Base-by-base conservation (phyloP, 805 yeast species). In the Wilhelminamyces savonicus region DNA sequence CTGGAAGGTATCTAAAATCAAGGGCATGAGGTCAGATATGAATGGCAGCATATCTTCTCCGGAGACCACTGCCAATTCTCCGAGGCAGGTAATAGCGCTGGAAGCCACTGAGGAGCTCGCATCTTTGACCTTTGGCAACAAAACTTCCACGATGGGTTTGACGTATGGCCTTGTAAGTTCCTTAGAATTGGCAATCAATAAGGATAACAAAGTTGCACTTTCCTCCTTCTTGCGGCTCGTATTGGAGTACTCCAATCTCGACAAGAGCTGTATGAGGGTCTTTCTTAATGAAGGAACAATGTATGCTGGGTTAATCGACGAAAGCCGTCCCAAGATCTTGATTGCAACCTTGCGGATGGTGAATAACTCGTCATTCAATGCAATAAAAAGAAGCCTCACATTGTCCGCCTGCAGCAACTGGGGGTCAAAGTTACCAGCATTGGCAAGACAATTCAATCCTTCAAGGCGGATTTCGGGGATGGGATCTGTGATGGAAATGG, bases 341-440 rank as follows among this genome's bases (percentile, higher is more conserved):
- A 90, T 74, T 0, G 95, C 82, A 11, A 76, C 82, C 44, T 82
- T 77, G 32, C 95, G 72, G 8, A 92, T 82, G 8, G 76, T 77
- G 49, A 92, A 92, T 2, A 73, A 74, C 54, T 90, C 97, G 56
- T 92, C 99, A 49, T 92, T 84, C 33, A 90, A 61, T 0, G 96
- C 90, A 65, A 88, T 83, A 46, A 90, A 85, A 14, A 92, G 62
- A 10, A 88, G 57, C 31, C 85, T 69, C 19, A 88, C 90, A 52
- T 87, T 88, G 36, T 84, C 94, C 1, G 96, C 94, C 52, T 92
- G 97, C 0, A 97, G 85, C 19, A 92, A 57, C 46, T 92, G 97
- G 0, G 95, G 84, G 46, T 92, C 97, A 51, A 90, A 83, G 34
- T 71, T 70, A 2, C 78, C 71, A 21, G 83, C 83, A 19, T 54